phyloP scores from a whole-genome alignment of 345 rosid genomes.

The Populus simonii region DNA sequence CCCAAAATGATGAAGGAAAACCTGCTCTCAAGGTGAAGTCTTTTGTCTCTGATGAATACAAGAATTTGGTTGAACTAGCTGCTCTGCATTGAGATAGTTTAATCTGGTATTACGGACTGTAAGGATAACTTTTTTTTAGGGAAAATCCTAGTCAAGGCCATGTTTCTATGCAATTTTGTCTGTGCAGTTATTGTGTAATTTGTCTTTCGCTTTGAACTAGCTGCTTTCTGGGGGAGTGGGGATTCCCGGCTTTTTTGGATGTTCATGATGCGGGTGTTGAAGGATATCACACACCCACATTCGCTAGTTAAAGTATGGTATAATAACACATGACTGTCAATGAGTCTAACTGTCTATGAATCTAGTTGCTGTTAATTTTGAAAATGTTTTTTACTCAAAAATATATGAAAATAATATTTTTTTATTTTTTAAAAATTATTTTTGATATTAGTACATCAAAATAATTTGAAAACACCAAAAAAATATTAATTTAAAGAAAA shows the following conservation, averaged over 20 bases:
- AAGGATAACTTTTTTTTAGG: neutral
- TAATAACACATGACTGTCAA: no score
- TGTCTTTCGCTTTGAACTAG: no score
- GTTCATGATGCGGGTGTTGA: neutral
- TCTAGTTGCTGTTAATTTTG: no score
- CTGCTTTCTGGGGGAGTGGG: no score
- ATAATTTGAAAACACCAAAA: no score
- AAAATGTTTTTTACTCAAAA: no score
- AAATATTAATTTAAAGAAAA: no score
- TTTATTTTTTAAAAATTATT: no score
- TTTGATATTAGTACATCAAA: no score
- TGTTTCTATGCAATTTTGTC: neutral
- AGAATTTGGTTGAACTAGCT: slow-evolving; percentile 54
- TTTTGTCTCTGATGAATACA: slow-evolving; percentile 63
- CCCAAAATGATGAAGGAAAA: slow-evolving; percentile 34
- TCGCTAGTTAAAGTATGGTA: no score
- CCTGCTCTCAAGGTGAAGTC: slow-evolving; percentile 66
- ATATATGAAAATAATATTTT: no score
- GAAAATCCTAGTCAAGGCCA: neutral
- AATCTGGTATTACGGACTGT: neutral
- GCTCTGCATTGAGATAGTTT: slow-evolving; percentile 42
- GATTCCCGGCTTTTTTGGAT: neutral
- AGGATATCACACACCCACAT: neutral
- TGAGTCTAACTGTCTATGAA: no score
- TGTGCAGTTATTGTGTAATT: neutral